Percentiles rank a stretch among this genome's conserved stretches.
These are phyloP conservation scores for Leccinum fuscescens DNA, from an alignment of 1,284 basidiomycete species.

Conservation along the genomic window DNA sequence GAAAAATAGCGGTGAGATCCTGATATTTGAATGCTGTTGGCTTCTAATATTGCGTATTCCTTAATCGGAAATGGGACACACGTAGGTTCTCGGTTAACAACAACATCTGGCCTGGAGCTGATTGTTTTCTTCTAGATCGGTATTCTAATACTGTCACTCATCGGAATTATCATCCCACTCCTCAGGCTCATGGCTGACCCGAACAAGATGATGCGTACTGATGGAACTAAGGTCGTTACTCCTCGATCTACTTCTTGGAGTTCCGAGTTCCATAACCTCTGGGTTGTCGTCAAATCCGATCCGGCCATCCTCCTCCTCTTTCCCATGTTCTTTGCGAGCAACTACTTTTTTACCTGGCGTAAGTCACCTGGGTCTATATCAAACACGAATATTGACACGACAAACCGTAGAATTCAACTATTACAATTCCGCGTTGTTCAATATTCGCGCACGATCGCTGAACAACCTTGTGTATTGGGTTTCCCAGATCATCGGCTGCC, in stretches of 20 bases:
- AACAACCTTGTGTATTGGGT: conserved; percentile 40
- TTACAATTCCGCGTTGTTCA: conserved; percentile 39
- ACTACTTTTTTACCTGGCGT: conserved; percentile 42
- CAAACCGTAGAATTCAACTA: conserved; percentile 34
- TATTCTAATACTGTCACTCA: conserved; percentile 34
- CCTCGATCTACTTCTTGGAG: conserved; percentile 37
- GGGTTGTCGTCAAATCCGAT: conserved; percentile 32
- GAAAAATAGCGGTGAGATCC: conserved; percentile 20
- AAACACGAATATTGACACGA: neutral
- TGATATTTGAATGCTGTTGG: neutral
- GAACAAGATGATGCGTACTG: conserved; percentile 36
- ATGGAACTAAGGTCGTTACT: conserved; percentile 34
- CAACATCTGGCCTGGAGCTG: neutral
- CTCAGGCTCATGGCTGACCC: conserved; percentile 34
- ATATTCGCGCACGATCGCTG: conserved; percentile 36
- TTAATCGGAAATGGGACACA: conserved; percentile 34
- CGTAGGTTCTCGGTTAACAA: conserved; percentile 10
- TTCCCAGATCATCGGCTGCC: conserved; percentile 38
- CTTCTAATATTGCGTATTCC: neutral
- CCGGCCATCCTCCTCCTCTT: conserved; percentile 38
- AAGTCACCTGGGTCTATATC: conserved; percentile 2
- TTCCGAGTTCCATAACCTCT: conserved; percentile 34
- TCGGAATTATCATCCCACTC: conserved; percentile 34
- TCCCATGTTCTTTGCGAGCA: conserved; percentile 38
- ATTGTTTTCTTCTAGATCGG: conserved; percentile 24